Evolutionary conservation across 164 flowering plant genomes (phyloP).

Genomic region (Sedum album): DNA sequence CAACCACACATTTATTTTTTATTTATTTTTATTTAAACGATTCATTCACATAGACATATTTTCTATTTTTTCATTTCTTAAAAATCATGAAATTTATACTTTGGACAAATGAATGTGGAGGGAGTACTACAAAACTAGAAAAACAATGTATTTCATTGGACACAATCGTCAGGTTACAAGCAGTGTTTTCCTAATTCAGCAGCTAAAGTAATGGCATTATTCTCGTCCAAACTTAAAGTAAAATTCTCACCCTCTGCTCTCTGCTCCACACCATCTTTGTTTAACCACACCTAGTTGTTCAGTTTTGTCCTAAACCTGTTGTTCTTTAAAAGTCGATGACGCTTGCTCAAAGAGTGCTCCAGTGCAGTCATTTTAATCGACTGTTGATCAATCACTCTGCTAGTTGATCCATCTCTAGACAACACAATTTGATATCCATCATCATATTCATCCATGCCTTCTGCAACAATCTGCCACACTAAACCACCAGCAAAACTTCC

Average conservation of each 20-base stretch:
- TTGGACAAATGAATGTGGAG: too few species aligned
- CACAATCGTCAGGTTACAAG: background rate
- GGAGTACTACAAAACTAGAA: too few species aligned
- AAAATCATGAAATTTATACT: too few species aligned
- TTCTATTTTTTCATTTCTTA: too few species aligned
- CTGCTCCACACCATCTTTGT: background rate
- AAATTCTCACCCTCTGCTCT: background rate
- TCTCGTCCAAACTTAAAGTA: too few species aligned
- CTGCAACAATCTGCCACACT: conserved; percentile 29
- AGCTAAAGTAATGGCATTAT: too few species aligned
- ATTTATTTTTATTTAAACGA: too few species aligned
- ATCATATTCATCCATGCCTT: conserved; percentile 22
- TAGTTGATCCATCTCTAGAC: conserved; percentile 14
- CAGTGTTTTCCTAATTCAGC: too few species aligned
- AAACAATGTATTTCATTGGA: background rate
- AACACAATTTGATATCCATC: conserved; percentile 33
- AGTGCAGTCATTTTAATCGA: conserved; percentile 21
- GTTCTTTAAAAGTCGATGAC: background rate
- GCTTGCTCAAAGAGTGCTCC: conserved; percentile 5
- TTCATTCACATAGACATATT: too few species aligned
- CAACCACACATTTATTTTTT: too few species aligned
- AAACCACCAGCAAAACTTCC: conserved; percentile 23
- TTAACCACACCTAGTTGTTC: background rate
- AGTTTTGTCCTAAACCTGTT: background rate
- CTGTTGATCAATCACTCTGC: conserved; percentile 19